phyloP scores from a whole-genome alignment of 2,329 filamentous ascomycete species.

The Sarocladium kiliense region DNA sequence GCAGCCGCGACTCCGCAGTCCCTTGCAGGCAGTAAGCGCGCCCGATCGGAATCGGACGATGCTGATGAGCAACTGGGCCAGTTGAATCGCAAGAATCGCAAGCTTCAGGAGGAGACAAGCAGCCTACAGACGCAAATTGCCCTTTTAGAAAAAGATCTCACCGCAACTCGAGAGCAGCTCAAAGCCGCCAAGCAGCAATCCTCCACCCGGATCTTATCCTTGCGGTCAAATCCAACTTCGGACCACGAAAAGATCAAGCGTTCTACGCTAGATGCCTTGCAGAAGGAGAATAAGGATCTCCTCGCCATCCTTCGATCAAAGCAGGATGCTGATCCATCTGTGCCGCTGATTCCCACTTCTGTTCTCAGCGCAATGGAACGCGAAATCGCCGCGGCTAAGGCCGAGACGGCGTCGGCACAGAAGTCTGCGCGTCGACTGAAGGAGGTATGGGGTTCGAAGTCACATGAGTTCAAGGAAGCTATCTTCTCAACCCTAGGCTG shows the following conservation, averaged over 20 bases:
- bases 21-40: constrained; percentile 56
- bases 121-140: constrained; percentile 64
- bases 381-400: constrained; percentile 66
- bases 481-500: constrained; percentile 89
- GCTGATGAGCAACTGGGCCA: constrained; percentile 72
- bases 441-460: constrained; percentile 88
- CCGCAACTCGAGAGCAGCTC: constrained; percentile 69
- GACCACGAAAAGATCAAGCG: constrained; percentile 81
- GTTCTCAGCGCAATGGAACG: constrained; percentile 71
- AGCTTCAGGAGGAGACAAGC: constrained; percentile 72
- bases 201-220: constrained; percentile 75
- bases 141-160: constrained; percentile 70
- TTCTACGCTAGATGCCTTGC: constrained; percentile 69
- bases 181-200: constrained; percentile 59
- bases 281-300: constrained; percentile 79
- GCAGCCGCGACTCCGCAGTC: constrained; percentile 25
- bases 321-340: constrained; percentile 30
- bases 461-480: constrained; percentile 89
- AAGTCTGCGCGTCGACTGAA: constrained; percentile 84
- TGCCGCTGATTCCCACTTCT: constrained; percentile 67
- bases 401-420: constrained; percentile 66
- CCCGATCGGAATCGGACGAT: constrained; percentile 55
- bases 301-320: constrained; percentile 61
- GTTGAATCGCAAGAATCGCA: constrained; percentile 80
- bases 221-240: constrained; percentile 89